Evolutionary conservation across 495 filamentous ascomycete species (phyloP), one percentile per base, ranked within the genome.

Genomic region (Aspergillus sclerotioniger): DNA sequence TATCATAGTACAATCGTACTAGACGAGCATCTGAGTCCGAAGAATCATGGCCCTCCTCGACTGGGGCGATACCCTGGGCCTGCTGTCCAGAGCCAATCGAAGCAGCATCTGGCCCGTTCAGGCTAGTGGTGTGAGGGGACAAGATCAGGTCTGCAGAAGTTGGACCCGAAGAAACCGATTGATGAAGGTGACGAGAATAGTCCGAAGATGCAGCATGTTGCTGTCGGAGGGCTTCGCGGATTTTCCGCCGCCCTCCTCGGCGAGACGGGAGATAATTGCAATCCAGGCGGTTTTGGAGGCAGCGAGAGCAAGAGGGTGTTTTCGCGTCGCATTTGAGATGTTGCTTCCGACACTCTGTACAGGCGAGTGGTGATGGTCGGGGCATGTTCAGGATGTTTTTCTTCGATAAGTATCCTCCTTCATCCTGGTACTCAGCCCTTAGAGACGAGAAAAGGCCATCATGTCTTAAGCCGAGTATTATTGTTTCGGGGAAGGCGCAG

Each of bases 241-340:
- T 48, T 61, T 68, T 74, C 32, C 71, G 65, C 51, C 65, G 65
- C 17, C 73, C 72, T 25, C 73, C 73, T 1, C 73, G 67, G 10
- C 73, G 71, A 4, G 73, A 76, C 9, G 73, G 71, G 8, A 76
- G 62, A 56, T 76, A 76, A 52, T 73, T 61, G 28, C 73, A 76
- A 21, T 56, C 28, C 5, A 66, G 50, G 17, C 62, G 62, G 17
- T 64, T 63, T n/a, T 71, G 62, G 29, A 65, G 21, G 49, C 73
- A 76, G 13, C 73, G 71, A 8, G 72, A 69, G 54, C 73, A 76
- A 9, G 69, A 65, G 7, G 73, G 73, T 29, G 61, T 70, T 13
- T 61, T 62, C 4, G 67, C 73, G 17, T 77, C 73, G 46, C 74
- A 77, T 64, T 76, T 76, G 16, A 77, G 59, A 59, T 77, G 74